A percentile compares a stretch with the other conserved stretches of the same genome.
phyloP scores from a whole-genome alignment of 108 stramenopile genomes.

The Licmophora abbreviata region DNA sequence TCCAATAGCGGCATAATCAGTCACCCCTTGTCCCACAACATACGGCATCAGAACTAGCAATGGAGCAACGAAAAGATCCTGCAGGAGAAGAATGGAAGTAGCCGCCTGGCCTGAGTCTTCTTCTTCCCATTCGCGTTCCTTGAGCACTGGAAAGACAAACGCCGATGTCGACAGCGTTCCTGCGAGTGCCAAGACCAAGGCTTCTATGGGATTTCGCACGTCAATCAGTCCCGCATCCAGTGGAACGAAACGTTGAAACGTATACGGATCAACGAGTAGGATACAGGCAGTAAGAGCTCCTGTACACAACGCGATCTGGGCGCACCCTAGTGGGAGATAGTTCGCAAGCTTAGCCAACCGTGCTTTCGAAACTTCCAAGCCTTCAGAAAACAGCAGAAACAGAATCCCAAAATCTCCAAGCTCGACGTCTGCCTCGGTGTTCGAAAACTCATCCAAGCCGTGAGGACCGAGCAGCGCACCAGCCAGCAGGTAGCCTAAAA shows the following conservation, averaged over 20 bases:
- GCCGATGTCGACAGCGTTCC: constrained; percentile 61
- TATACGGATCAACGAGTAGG: constrained; percentile 21
- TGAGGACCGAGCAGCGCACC: constrained; percentile 56
- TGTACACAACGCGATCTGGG: constrained; percentile 48
- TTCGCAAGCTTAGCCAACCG: constrained; percentile 37
- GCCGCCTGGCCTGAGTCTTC: constrained; percentile 51
- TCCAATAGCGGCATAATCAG: constrained; percentile 45
- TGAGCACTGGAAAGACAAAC: constrained; percentile 63
- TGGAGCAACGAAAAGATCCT: constrained; percentile 73
- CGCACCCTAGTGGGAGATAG: constrained; percentile 49
- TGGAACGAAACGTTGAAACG: constrained; percentile 23
- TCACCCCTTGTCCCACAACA: constrained; percentile 42
- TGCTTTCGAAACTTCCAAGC: constrained; percentile 44
- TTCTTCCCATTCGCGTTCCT: constrained; percentile 60
- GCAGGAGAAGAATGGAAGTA: constrained; percentile 50
- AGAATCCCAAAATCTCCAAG: constrained; percentile 75
- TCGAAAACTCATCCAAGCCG: constrained; percentile 51
- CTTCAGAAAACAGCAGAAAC: constrained; percentile 69
- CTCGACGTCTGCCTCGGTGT: constrained; percentile 54
- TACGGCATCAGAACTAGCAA: constrained; percentile 56
- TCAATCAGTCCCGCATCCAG: constrained; percentile 35
- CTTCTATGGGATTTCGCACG: constrained; percentile 46
- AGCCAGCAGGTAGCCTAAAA: constrained; percentile 57
- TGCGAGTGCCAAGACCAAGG: constrained; percentile 47
- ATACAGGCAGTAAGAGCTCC: constrained; percentile 39